Evolutionary conservation across 306 rosid genomes (phyloP).

Genomic region (Begonia loranthoides): DNA sequence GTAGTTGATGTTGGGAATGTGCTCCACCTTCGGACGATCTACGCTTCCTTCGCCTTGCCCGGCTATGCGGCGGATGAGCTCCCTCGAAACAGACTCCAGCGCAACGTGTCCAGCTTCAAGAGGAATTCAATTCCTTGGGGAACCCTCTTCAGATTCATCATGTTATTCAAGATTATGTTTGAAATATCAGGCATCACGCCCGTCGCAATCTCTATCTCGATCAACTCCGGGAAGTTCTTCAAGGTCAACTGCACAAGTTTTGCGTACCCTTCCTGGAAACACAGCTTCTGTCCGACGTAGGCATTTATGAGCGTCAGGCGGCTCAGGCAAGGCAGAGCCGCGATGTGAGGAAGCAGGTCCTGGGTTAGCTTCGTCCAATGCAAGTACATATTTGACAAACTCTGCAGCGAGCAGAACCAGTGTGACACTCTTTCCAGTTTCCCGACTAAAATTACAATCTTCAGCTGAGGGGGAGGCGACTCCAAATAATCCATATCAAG

Average conservation of each 20-base stretch:
- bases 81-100: too few species aligned
- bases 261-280: neutral
- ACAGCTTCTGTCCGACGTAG: neutral
- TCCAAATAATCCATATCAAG: too few species aligned
- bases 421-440: neutral
- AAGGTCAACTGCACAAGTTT: neutral
- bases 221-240: neutral
- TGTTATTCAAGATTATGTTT: neutral
- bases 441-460: neutral
- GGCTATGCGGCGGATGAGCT: neutral
- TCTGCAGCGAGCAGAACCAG: neutral
- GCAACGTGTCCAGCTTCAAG: too few species aligned
- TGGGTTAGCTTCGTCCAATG: neutral
- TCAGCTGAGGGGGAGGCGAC: conserved; percentile 14
- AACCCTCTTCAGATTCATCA: conserved; percentile 3
- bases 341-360: neutral
- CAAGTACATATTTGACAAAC: neutral
- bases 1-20: neutral
- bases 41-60: neutral
- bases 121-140: conserved; percentile 9
- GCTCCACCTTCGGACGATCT: neutral
- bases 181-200: conserved; percentile 7
- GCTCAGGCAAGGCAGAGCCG: neutral
- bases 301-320: neutral
- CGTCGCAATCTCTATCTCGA: conserved; percentile 2